Evolutionary conservation across 2,329 filamentous ascomycete species (phyloP), one percentile per base, ranked within the genome.

Genomic region (Chaetomium strumarium): DNA sequence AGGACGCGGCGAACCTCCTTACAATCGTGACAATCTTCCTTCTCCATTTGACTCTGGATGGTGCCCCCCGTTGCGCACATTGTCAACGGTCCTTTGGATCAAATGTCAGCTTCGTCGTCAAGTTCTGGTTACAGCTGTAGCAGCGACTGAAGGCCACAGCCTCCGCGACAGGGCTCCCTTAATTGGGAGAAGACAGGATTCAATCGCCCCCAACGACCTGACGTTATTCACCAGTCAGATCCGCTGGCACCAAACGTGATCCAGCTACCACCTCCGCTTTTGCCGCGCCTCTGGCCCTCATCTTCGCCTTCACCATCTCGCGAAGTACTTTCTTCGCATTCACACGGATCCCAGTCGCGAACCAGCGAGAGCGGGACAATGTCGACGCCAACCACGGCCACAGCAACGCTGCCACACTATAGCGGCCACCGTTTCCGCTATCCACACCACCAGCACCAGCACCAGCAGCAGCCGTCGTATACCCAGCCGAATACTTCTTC

Each of bases 331-430:
- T 45, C 45, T 46, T 51, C 43, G 42, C 44, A 42, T 36, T 51
- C 53, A 54, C 53, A 47, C 50, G 45, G 48, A 39, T 50, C 48
- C 50, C 40, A 36, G 49, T 45, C 49, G 41, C 52, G 31, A 43
- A 56, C 31, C 40, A 46, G 46, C 47, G 38, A 56, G 37, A 52
- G 47, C 48, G 52, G 48, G 52, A 63, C 51, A 69, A 91, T 92
- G 88, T 91, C 88, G 76, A 90, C 87, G 62, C 87, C 88, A 62
- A 89, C 86, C 57, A 86, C 84, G 65, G 85, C 84, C 64, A 86
- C 85, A 68, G 84, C 84, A 65, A 86, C 84, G 61, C 76, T 88
- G 66, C 83, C 84, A 67, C 81, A 80, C 64, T 83, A 85, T 70
- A 80, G 83, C 70, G 78, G 79, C 57, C 78, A 79, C 65, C 83